These are phyloP conservation scores for Microbotryum intermedium DNA, from an alignment of 1,284 basidiomycete species.

Conservation along the genomic window DNA sequence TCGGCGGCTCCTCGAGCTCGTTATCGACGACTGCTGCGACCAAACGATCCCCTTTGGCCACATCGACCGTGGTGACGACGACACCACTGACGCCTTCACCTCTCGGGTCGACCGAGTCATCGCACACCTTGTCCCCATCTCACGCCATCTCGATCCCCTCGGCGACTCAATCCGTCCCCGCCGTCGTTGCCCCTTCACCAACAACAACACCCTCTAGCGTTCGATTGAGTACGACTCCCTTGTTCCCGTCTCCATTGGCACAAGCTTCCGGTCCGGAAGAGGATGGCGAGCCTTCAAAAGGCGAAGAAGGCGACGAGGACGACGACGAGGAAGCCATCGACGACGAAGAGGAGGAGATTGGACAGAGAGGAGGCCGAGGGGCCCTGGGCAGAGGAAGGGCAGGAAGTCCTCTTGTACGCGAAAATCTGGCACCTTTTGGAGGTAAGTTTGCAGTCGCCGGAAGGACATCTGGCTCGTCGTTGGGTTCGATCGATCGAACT, in stretches of 20 bases:
- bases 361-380: background rate
- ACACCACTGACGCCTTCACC: background rate
- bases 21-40: background rate
- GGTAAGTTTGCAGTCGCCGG: conserved; percentile 4
- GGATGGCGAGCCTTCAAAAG: conserved; percentile 13
- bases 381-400: background rate
- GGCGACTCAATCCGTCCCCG: conserved; percentile 11
- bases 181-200: conserved; percentile 10
- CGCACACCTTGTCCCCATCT: background rate
- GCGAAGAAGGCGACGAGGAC: conserved; percentile 27
- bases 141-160: conserved; percentile 12
- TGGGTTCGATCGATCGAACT: background rate
- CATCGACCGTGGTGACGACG: background rate
- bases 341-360: conserved; percentile 12
- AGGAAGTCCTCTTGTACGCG: background rate
- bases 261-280: conserved; percentile 25
- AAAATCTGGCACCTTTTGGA: conserved; percentile 13
- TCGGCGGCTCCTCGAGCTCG: background rate
- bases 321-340: conserved; percentile 1
- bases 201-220: conserved; percentile 15
- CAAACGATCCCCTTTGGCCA: background rate
- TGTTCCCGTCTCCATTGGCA: conserved; percentile 25
- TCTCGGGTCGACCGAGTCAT: background rate
- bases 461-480: background rate
- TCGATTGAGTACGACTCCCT: conserved; percentile 22